Conservation (phyloP, 495 filamentous ascomycete species). For the Penicillium waksmanii region DNA sequence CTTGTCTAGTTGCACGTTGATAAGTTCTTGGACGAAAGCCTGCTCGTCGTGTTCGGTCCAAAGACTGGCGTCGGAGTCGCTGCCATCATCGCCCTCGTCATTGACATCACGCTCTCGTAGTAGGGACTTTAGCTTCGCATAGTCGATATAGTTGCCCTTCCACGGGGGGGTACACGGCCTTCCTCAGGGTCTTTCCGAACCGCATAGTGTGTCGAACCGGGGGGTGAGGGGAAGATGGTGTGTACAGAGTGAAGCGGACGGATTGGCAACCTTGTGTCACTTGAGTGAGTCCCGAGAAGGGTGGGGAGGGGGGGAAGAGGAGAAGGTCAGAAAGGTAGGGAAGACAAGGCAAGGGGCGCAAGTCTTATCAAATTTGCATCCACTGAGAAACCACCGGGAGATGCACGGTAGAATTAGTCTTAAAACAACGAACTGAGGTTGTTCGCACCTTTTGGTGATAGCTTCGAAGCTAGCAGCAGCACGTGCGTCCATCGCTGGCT, state of each 20-base stretch:
- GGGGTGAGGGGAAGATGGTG: constrained; percentile 8
- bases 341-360: not conserved
- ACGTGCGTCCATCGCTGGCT: constrained; percentile 17
- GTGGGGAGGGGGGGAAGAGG: not conserved
- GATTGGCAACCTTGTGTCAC: constrained; percentile 11
- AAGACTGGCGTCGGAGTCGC: constrained; percentile 51
- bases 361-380: not conserved
- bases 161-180: constrained; percentile 82
- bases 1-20: constrained; percentile 95
- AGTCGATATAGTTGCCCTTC: constrained; percentile 93
- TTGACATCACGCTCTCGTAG: constrained; percentile 68
- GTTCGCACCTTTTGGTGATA: not conserved
- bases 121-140: constrained; percentile 85
- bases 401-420: too few relatives aligned
- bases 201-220: constrained; percentile 64
- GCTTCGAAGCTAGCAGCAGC: not conserved
- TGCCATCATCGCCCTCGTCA: constrained; percentile 57
- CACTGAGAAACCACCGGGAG: too few relatives aligned
- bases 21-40: constrained; percentile 87
- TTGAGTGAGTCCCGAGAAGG: not conserved
- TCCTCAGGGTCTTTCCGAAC: constrained; percentile 85
- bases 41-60: constrained; percentile 99
- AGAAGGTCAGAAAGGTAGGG: too few relatives aligned
- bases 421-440: too few relatives aligned
- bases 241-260: not conserved